phyloP scores from a whole-genome alignment of 1,139 yeast species.

The Geotrichum fermentans region DNA sequence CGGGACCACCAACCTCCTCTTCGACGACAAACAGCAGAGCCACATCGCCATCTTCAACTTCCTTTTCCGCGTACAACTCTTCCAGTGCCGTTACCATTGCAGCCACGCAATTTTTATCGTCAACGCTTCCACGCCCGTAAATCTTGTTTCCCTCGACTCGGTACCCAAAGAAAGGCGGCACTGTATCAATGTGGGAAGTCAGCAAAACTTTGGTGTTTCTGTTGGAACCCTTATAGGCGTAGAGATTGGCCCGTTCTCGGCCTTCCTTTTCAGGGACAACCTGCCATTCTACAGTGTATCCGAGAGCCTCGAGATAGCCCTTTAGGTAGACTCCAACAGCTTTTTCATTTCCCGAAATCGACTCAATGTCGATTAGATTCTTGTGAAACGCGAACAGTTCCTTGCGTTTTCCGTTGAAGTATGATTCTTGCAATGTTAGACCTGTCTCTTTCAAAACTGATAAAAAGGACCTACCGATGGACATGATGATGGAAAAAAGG shows the following conservation, averaged over 20 bases:
- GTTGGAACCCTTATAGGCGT: slow-evolving; percentile 49
- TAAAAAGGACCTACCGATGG: no score
- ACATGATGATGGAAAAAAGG: no score
- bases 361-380: slow-evolving; percentile 39
- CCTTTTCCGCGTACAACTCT: slow-evolving; percentile 41
- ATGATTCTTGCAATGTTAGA: slow-evolving; percentile 11
- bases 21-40: slow-evolving; percentile 61
- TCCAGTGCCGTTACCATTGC: slow-evolving; percentile 52
- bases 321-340: slow-evolving; percentile 38
- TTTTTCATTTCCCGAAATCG: slow-evolving; percentile 38
- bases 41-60: slow-evolving; percentile 50
- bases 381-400: slow-evolving; percentile 36
- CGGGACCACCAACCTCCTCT: slow-evolving; percentile 61
- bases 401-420: slow-evolving; percentile 15
- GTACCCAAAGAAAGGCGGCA: slow-evolving; percentile 74
- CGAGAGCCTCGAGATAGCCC: slow-evolving; percentile 40
- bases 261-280: slow-evolving; percentile 35
- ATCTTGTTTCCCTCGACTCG: slow-evolving; percentile 54
- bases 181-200: slow-evolving; percentile 79
- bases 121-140: slow-evolving; percentile 65
- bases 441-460: background rate
- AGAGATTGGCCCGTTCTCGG: slow-evolving; percentile 46
- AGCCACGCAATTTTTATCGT: slow-evolving; percentile 57
- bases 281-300: slow-evolving; percentile 51
- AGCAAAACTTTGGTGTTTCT: slow-evolving; percentile 53